A percentile compares a stretch with the other conserved stretches of the same genome.
phyloP scores from a whole-genome alignment of 78 protist genomes.

The Cavenderia fasciculata region DNA sequence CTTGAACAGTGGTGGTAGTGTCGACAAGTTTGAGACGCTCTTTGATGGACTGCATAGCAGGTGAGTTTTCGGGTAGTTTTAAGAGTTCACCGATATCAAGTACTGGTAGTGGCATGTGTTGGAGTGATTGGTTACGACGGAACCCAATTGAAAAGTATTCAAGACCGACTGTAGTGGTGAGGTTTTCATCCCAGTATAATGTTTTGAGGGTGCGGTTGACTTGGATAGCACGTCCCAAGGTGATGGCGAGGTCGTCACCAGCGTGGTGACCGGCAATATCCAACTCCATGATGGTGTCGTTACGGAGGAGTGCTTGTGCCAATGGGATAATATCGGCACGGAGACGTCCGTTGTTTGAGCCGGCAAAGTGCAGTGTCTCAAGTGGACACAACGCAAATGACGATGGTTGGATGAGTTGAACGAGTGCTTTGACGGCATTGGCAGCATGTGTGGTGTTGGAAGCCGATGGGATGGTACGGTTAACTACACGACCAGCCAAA shows the following conservation, averaged over 20 bases:
- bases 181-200: constrained; percentile 69
- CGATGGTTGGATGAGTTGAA: constrained; percentile 26
- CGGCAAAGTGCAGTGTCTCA: constrained; percentile 51
- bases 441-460: not conserved
- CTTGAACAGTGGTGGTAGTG: constrained; percentile 41
- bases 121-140: constrained; percentile 41
- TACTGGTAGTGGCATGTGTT: constrained; percentile 62
- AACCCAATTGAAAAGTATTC: constrained; percentile 73
- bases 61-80: constrained; percentile 70
- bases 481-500: constrained; percentile 6
- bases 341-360: constrained; percentile 36
- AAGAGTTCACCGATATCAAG: constrained; percentile 56
- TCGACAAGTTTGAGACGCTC: constrained; percentile 40
- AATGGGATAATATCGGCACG: constrained; percentile 49
- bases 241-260: constrained; percentile 69
- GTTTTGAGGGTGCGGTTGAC: constrained; percentile 59
- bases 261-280: constrained; percentile 76
- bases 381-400: constrained; percentile 68
- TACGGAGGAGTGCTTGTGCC: constrained; percentile 46
- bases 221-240: constrained; percentile 65
- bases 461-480: not conserved
- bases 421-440: constrained; percentile 43
- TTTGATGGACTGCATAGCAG: constrained; percentile 67
- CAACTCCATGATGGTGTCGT: constrained; percentile 65
- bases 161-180: constrained; percentile 61